Evolutionary conservation across 192 early-diverging fungal genomes (phyloP).

Genomic region (Mortierella alpina): DNA sequence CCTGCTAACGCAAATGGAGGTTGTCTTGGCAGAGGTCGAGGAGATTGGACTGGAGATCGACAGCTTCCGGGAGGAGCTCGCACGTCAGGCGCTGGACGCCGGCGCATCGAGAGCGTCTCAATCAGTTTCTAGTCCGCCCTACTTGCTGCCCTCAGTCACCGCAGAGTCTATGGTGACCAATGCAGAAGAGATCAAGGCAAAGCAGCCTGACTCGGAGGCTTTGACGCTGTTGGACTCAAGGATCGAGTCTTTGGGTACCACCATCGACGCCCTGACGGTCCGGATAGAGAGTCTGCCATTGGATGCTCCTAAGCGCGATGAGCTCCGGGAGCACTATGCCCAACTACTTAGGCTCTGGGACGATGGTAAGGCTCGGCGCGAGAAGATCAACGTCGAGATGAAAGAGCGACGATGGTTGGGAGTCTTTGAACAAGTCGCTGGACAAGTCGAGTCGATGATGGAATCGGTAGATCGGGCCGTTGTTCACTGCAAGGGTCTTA

Average conservation of each 20-base stretch:
- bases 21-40: slow-evolving; percentile 21
- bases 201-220: slow-evolving; percentile 18
- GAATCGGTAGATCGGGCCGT: slow-evolving; percentile 63
- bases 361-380: slow-evolving; percentile 55
- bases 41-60: slow-evolving; percentile 29
- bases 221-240: slow-evolving; percentile 55
- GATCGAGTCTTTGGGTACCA: slow-evolving; percentile 56
- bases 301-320: neutral
- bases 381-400: slow-evolving; percentile 56
- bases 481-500: slow-evolving; percentile 58
- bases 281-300: slow-evolving; percentile 9
- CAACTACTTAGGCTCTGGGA: slow-evolving; percentile 56
- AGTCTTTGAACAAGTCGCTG: slow-evolving; percentile 64
- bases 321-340: slow-evolving; percentile 26
- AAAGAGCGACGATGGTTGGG: slow-evolving; percentile 67
- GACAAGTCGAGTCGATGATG: slow-evolving; percentile 67
- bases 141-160: slow-evolving; percentile 2
- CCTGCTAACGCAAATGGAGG: slow-evolving; percentile 27
- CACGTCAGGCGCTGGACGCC: neutral
- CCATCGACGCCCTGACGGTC: slow-evolving; percentile 44
- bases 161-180: neutral
- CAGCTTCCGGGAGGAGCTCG: slow-evolving; percentile 12
- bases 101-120: neutral
- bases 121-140: slow-evolving; percentile 7
- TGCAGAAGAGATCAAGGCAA: neutral